Evolutionary conservation across 371 early-diverging fungal species (phyloP), one percentile per base, ranked within the genome.

Genomic region (Apophysomyces ossiformis): DNA sequence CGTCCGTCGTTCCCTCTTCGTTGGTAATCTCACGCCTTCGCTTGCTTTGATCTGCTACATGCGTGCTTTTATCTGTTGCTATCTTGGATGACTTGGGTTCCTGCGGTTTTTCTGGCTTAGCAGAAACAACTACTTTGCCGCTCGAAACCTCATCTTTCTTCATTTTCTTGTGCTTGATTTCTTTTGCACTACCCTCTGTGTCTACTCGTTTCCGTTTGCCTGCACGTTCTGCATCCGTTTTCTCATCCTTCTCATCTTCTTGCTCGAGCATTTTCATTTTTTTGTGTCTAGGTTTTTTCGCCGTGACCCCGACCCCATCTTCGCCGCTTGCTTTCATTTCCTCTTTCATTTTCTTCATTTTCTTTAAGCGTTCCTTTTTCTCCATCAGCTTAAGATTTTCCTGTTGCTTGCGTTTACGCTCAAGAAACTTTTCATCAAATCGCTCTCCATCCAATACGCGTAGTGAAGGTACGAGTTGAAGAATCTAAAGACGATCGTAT

Each of bases 401-500:
- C 61, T 76, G 64, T 41, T 83, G 79, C 60, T 88, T 88, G 64
- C 85, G 78, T 67, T 87, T 87, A 59, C 92, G 78, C 67, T 89
- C 81, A 61, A 93, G 74, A 74, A 90, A 95, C 69, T 86, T 89
- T 21, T 82, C 76, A 74, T 95, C 95, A 66, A 93, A 93, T 39
- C 95, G 78, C 58, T 89, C 89, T n/a, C 89, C 89, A 71, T 95
- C 95, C 58, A 95, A 75, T 9, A 94, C 83, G 45, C 92, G 86
- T 45, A 95, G 72, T 7, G 88, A 85, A 39, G 93, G 93, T 1
- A 90, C 73, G 64, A 90, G 71, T n/a, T 77, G 80, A 13, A 90
- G 69, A 21, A 91, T 83, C 82, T 82, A 64, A 60, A 11, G 13
- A 44, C 11, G 45, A 45, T 13, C 5, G 5, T 61, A 39, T 26